phyloP scores from a whole-genome alignment of 75 land plant species.

The Pinus tabuliformis region DNA sequence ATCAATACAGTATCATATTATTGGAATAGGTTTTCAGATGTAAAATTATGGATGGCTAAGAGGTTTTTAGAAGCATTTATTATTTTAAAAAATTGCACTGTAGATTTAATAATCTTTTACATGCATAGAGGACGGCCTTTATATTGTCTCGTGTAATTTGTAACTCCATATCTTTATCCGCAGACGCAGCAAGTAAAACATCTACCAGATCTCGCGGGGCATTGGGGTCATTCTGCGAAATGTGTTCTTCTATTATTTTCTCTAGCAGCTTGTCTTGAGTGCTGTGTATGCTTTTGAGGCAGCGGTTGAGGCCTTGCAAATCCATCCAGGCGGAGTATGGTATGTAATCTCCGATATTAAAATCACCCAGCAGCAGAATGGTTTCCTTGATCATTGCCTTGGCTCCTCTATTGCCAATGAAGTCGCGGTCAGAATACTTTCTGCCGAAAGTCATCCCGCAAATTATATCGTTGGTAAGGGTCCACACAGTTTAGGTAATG shows the following conservation, averaged over 20 bases:
- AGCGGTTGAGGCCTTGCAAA: slow-evolving; percentile 27
- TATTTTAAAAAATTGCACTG: no score
- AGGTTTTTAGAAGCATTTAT: no score
- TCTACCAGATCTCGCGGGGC: slow-evolving; percentile 4
- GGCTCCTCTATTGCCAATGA: no score
- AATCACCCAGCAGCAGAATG: slow-evolving; percentile 1
- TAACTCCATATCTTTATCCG: slow-evolving; percentile 11
- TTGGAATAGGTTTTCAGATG: no score
- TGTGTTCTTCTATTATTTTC: slow-evolving; percentile 25
- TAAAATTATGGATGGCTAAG: no score
- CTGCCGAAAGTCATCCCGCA: no score
- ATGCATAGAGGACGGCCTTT: slow-evolving; percentile 20
- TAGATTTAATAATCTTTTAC: background rate
- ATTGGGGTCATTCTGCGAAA: background rate
- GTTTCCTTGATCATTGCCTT: no score
- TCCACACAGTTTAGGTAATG: no score
- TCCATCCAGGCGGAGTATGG: slow-evolving; percentile 16
- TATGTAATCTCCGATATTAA: slow-evolving; percentile 31
- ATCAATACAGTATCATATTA: no score
- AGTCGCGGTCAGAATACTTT: no score
- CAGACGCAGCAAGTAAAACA: slow-evolving; percentile 9
- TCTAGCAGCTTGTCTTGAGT: slow-evolving; percentile 38
- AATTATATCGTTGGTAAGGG: no score
- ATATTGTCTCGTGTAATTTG: slow-evolving; percentile 19
- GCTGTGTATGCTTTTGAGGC: slow-evolving; percentile 8